Evolutionary conservation across 805 yeast species (phyloP), one percentile per base, ranked within the genome.

Genomic region (Saccharomyces kudriavzevii): DNA sequence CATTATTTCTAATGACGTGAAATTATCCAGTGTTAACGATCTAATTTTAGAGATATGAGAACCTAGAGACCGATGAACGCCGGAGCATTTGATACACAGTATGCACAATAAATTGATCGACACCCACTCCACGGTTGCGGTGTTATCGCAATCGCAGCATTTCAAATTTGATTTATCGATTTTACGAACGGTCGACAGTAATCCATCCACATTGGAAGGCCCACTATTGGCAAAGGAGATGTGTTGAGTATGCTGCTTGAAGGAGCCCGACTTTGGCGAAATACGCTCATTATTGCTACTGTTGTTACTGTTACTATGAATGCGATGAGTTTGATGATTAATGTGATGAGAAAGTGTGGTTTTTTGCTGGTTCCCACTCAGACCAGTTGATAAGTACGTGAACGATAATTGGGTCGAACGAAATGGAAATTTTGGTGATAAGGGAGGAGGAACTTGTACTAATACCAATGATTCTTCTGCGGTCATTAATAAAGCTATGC

Each of bases 41-140:
- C 88, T 76, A 3, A 91, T 81, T 64, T 86, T 89, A 5, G 94
- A 80, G 4, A 89, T 77, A 58, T 86, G 90, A 0, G 96, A 77
- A 0, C 97, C 97, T 65, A 92, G 69, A 22, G 89, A 83, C 52
- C 97, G 75, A 68, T 91, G 97, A n/a, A 84, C 83, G 0, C 96
- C 90, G 0, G 96, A 83, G 62, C 98, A 91, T 50, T 84, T 82
- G 47, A 89, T 84, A 68, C 98, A 91, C 26, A 92, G 74, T 2
- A 85, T 80, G 28, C 83, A 82, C 52, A 89, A 69, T 45, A 85
- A 69, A 61, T 87, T 90, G 54, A 89, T 74, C 0, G 96, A 87
- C 3, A 92, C 78, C 97, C 97, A 91, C 59, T 90, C 96, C 14
- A 87, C 95, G 2, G 57, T 49, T 14, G 77, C 80, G 0, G 69